These are phyloP conservation scores for Neurospora sp. DNA, from an alignment of 2,329 filamentous ascomycete genomes.

Conservation along the genomic window DNA sequence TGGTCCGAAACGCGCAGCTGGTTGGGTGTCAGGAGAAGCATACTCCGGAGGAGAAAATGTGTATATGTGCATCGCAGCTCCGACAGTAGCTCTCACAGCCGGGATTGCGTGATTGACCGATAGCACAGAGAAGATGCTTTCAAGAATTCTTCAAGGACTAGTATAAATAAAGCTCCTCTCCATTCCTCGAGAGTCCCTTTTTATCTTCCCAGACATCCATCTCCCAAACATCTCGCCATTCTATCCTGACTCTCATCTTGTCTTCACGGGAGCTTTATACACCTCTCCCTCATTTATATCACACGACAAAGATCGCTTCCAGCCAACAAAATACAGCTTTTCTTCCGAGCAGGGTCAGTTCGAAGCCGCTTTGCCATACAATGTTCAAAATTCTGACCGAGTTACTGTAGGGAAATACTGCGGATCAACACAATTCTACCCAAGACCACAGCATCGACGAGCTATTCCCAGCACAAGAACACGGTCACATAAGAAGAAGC, in stretches of 20 bases:
- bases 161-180: background rate
- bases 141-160: background rate
- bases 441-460: background rate
- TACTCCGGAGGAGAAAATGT: background rate
- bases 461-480: background rate
- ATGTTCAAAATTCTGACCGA: background rate
- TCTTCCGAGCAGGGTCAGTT: background rate
- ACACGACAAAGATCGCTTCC: background rate
- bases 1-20: background rate
- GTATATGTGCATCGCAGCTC: background rate
- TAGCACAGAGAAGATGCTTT: background rate
- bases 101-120: background rate
- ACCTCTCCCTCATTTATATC: background rate
- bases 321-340: background rate
- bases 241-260: background rate
- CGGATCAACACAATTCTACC: background rate
- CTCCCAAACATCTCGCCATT: background rate
- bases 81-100: background rate
- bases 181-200: background rate
- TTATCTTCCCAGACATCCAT: background rate
- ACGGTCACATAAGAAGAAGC: background rate
- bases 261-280: background rate
- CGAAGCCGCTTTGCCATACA: background rate
- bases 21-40: background rate
- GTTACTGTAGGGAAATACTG: background rate